These are phyloP conservation scores for Lanmaoa rubissima DNA, from an alignment of 768 basidiomycete genomes.

Conservation along the genomic window DNA sequence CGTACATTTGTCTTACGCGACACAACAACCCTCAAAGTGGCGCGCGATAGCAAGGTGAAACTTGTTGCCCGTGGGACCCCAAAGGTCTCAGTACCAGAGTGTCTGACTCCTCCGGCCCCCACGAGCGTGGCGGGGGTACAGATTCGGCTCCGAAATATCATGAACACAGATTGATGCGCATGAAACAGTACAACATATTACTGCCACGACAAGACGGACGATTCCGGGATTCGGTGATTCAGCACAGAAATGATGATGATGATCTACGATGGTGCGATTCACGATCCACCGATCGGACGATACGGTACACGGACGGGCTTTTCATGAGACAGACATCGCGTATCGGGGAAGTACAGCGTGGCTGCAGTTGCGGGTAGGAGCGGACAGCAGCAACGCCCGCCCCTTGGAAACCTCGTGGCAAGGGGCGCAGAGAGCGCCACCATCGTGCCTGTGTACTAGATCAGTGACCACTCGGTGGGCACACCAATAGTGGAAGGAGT, in stretches of 20 bases:
- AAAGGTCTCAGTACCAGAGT: neutral
- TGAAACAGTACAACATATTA: neutral
- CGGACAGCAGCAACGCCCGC: neutral
- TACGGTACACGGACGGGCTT: neutral
- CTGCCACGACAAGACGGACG: neutral
- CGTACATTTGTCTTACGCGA: neutral
- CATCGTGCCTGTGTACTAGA: neutral
- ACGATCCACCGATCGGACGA: neutral
- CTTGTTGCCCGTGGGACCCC: neutral
- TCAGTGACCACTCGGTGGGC: neutral
- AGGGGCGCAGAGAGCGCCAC: conserved; percentile 1
- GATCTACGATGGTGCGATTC: conserved; percentile 6
- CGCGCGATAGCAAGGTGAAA: neutral
- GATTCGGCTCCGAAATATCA: neutral
- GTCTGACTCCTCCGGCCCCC: neutral
- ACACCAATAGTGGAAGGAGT: neutral
- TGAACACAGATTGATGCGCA: neutral
- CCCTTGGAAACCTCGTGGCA: neutral
- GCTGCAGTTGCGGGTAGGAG: neutral
- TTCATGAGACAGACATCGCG: conserved; percentile 2
- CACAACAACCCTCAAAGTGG: neutral
- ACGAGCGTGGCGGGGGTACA: neutral
- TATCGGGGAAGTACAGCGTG: neutral
- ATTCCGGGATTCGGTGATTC: neutral
- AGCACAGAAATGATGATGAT: neutral